A percentile compares a stretch with the other conserved stretches of the same genome.
phyloP scores from a whole-genome alignment of 768 basidiomycete species.

The Lentinula sp. region DNA sequence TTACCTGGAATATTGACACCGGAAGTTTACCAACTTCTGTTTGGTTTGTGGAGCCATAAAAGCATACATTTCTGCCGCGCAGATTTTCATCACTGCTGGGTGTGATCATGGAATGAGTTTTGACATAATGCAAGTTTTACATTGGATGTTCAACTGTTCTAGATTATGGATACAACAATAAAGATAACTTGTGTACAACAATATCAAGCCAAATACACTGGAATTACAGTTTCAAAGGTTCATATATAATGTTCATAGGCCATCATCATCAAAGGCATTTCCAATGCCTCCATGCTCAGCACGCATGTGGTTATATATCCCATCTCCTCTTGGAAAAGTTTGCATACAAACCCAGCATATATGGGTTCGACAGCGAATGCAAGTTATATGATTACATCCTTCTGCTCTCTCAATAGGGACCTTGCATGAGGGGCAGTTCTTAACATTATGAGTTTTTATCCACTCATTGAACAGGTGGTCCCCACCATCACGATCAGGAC shows the following conservation, averaged over 20 bases:
- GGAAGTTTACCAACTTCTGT: too few relatives aligned
- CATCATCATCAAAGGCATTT: neutral
- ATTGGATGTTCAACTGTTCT: neutral
- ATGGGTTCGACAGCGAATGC: constrained; percentile 66
- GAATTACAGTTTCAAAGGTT: neutral
- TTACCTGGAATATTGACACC: too few relatives aligned
- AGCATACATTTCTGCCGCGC: too few relatives aligned
- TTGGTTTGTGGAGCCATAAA: too few relatives aligned
- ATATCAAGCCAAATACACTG: neutral
- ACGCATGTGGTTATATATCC: constrained; percentile 80
- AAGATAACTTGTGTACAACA: neutral
- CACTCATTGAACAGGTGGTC: constrained; percentile 59
- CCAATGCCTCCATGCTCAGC: constrained; percentile 61
- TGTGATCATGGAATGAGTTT: too few relatives aligned
- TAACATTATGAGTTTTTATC: constrained; percentile 58
- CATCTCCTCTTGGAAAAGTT: constrained; percentile 61
- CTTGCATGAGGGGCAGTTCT: constrained; percentile 69
- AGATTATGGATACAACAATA: neutral
- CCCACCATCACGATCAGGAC: constrained; percentile 51
- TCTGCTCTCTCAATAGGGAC: constrained; percentile 64
- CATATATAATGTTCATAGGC: neutral
- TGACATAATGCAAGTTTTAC: too few relatives aligned
- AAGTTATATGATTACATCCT: constrained; percentile 85
- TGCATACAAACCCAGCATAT: constrained; percentile 76
- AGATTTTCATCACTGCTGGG: too few relatives aligned